Evolutionary conservation across 495 filamentous ascomycete genomes (phyloP), one percentile per base, ranked within the genome.

Genomic region (Parathielavia hyrcaniae): DNA sequence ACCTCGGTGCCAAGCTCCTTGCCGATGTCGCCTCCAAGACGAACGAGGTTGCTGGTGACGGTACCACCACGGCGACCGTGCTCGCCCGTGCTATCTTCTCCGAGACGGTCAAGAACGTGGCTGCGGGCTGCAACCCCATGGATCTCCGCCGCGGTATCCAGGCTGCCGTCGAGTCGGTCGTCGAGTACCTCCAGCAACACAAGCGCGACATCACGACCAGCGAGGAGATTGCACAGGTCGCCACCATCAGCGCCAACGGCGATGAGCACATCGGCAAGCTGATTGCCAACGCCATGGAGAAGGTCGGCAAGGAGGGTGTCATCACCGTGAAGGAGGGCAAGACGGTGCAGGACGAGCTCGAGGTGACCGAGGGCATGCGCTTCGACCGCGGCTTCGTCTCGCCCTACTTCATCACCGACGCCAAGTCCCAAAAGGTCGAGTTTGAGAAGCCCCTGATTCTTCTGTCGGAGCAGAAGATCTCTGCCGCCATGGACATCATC

Each of bases 301-400:
- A 95, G 78, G 93, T 98, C 64, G 93, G 93, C 74, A 97, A 97
- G 83, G 93, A 98, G 79, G 93, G 93, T 81, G 93, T 98, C 62
- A 98, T 98, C 72, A 98, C 93, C 49, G 91, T 96, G 58, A 97
- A 97, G 85, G 93, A 98, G 80, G 93, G 93, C 65, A 97, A 97
- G 86, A 98, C 93, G 50, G 86, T 95, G 71, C 87, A 90, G 68
- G 93, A 98, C 65, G 95, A 98, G 82, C 85, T 98, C 46, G 93
- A 97, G 76, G 87, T 98, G 59, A 98, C 93, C 26, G 93, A 98
- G 83, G 93, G 93, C 75, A 98, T 98, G 93, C 88, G 91, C 70
- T 97, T 98, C 78, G 93, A 98, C 81, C 91, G 93, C 66, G 93
- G 93, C 55, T 98, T 84, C 77, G 93, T 96, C 68, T 98, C 93